Percentiles rank a stretch among this genome's conserved stretches.
phyloP scores from a whole-genome alignment of 352 stramenopile species.

The Phytophthora hibernalis region DNA sequence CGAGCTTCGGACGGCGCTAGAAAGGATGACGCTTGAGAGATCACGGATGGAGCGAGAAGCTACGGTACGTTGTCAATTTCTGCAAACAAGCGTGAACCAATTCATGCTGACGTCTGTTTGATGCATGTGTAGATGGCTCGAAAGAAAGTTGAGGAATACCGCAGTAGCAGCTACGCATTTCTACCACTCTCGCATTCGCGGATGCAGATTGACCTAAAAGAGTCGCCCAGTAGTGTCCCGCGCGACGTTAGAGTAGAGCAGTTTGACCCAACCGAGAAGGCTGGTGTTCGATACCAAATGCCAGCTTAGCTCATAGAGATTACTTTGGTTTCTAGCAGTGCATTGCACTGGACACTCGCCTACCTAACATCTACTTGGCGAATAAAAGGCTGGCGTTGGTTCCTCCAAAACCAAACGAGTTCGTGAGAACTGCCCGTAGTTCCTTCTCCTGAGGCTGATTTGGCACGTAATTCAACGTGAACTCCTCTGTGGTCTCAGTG shows the following conservation, averaged over 20 bases:
- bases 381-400: constrained; percentile 93
- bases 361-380: constrained; percentile 61
- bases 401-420: constrained; percentile 98
- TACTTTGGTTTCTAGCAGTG: not conserved
- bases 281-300: constrained; percentile 39
- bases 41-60: constrained; percentile 70
- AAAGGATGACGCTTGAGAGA: constrained; percentile 69
- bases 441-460: constrained; percentile 73
- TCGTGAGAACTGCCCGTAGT: constrained; percentile 88
- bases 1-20: constrained; percentile 63
- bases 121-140: constrained; percentile 39
- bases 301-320: constrained; percentile 30
- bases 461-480: constrained; percentile 89
- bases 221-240: not conserved
- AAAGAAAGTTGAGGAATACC: constrained; percentile 72
- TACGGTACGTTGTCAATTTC: constrained; percentile 33
- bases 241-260: constrained; percentile 15
- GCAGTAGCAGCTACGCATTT: constrained; percentile 45
- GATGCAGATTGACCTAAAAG: constrained; percentile 24
- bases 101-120: not conserved
- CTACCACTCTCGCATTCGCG: constrained; percentile 28
- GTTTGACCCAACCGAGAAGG: constrained; percentile 36
- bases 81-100: not conserved
- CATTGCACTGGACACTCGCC: not conserved
- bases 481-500: constrained; percentile 66